A percentile compares a stretch with the other conserved stretches of the same genome.
Conservation (phyloP, 306 rosid genomes). For the Cyamopsis tetragonoloba region DNA sequence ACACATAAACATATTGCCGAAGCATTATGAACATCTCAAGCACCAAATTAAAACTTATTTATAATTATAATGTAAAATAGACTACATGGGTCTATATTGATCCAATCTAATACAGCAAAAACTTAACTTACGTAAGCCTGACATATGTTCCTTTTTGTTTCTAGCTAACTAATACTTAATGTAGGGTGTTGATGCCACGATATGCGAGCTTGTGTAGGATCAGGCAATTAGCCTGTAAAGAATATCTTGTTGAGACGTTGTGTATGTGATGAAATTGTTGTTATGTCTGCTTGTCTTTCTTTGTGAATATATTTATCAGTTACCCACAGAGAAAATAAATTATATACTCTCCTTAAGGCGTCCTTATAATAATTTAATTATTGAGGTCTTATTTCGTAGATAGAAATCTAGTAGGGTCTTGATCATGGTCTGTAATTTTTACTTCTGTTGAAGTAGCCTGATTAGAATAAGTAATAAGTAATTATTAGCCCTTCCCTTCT, state of each 20-base stretch:
- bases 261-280: background rate
- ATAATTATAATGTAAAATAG: background rate
- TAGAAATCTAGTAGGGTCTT: no score
- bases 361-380: background rate
- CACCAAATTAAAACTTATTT: background rate
- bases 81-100: background rate
- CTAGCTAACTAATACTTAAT: background rate
- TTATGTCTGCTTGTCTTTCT: background rate
- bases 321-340: background rate
- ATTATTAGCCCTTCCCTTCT: background rate
- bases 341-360: background rate
- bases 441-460: no score
- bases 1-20: no score
- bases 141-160: background rate
- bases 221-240: background rate
- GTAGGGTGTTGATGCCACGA: background rate
- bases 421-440: no score
- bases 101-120: background rate
- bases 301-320: background rate
- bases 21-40: no score
- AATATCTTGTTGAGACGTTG: background rate
- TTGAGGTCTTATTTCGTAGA: background rate
- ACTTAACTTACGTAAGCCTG: background rate
- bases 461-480: background rate
- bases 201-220: background rate